phyloP scores from a whole-genome alignment of 2,329 filamentous ascomycete genomes.

The Fusarium napiforme region DNA sequence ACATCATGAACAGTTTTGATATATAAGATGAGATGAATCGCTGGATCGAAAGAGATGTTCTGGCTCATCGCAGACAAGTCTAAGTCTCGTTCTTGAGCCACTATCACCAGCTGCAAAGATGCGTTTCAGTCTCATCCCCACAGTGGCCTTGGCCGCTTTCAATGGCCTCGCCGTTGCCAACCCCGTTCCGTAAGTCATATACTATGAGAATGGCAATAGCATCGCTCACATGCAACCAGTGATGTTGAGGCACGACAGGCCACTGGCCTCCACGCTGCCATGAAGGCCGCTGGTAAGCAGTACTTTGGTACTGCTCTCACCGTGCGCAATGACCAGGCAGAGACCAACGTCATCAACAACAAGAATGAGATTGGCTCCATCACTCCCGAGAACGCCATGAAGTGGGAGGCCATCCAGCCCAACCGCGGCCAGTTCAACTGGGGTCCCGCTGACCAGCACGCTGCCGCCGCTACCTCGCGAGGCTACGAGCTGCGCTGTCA shows the following conservation, averaged over 20 bases:
- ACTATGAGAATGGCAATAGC: too few relatives aligned
- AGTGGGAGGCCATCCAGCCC: slow-evolving; percentile 17
- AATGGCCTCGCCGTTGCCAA: slow-evolving; percentile 3
- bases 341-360: slow-evolving; percentile 9
- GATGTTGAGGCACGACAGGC: not conserved
- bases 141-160: slow-evolving; percentile 2
- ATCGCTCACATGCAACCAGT: not conserved
- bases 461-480: not conserved
- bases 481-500: slow-evolving; percentile 10
- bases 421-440: slow-evolving; percentile 22
- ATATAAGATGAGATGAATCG: not conserved
- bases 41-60: accelerated
- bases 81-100: not conserved
- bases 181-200: slow-evolving; percentile 4
- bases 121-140: slow-evolving; percentile 15
- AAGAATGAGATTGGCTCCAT: slow-evolving; percentile 8
- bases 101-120: not conserved
- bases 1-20: not conserved
- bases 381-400: slow-evolving; percentile 22
- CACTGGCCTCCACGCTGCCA: slow-evolving; percentile 5
- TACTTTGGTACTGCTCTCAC: slow-evolving; percentile 22
- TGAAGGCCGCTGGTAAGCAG: slow-evolving; percentile 15
- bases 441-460: slow-evolving; percentile 10
- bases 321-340: not conserved
- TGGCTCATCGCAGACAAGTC: not conserved